Evolutionary conservation across 257 asterid genomes (phyloP).

Genomic region (Nicotiana sylvestris): DNA sequence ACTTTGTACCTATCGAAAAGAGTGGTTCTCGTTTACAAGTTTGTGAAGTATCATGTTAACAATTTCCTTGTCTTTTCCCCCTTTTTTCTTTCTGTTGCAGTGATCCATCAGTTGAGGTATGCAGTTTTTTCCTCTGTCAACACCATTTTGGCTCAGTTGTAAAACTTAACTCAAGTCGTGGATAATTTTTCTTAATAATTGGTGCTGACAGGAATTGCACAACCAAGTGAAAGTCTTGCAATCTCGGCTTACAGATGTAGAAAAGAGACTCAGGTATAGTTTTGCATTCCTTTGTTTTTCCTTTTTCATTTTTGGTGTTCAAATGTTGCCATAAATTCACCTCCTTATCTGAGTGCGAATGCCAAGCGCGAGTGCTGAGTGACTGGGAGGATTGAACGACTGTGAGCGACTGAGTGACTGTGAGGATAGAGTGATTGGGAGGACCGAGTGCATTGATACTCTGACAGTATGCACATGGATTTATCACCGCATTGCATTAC

Average conservation of each 20-base stretch:
- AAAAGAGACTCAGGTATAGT: slow-evolving; percentile 47
- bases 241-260: slow-evolving; percentile 45
- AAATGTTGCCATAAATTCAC: background rate
- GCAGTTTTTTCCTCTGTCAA: slow-evolving; percentile 4
- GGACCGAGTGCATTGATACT: too few species aligned
- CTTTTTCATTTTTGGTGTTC: background rate
- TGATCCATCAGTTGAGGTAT: slow-evolving; percentile 61
- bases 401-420: too few species aligned
- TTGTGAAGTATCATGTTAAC: background rate
- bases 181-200: slow-evolving; percentile 12
- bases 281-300: slow-evolving; percentile 5
- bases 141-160: background rate
- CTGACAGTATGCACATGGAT: too few species aligned
- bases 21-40: background rate
- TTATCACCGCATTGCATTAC: too few species aligned
- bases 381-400: too few species aligned
- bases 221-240: slow-evolving; percentile 48
- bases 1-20: background rate
- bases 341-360: background rate
- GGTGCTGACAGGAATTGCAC: slow-evolving; percentile 54
- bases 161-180: background rate
- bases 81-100: slow-evolving; percentile 43
- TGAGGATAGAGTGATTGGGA: too few species aligned
- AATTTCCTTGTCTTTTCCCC: background rate
- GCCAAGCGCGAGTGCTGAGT: too few species aligned